Conservation (phyloP, 331 rosid species). For the Quercus tomentella region DNA sequence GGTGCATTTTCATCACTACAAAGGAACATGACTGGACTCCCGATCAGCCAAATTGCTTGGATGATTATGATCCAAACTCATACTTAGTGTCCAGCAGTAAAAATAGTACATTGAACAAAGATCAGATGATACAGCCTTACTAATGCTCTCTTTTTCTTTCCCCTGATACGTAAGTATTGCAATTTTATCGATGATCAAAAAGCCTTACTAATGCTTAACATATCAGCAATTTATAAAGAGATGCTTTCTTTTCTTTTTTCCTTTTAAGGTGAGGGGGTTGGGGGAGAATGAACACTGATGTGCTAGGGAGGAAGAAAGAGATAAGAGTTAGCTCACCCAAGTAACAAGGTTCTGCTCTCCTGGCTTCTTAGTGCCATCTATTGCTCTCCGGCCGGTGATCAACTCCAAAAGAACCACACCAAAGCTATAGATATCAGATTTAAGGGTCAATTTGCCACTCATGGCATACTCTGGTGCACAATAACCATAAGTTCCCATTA, state of each 20-base stretch:
- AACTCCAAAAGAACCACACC: constrained; percentile 95
- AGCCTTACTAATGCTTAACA: not conserved
- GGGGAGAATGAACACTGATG: not conserved
- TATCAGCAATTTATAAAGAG: not conserved
- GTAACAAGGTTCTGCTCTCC: constrained; percentile 87
- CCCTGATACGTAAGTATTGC: too few relatives aligned
- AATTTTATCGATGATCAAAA: too few relatives aligned
- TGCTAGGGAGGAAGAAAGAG: not conserved
- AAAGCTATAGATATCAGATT: constrained; percentile 89
- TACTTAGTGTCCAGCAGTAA: not conserved
- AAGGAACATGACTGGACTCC: not conserved
- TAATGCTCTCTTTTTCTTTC: too few relatives aligned
- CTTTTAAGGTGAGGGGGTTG: not conserved
- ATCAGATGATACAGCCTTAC: not conserved
- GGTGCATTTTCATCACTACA: not conserved
- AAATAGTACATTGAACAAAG: not conserved
- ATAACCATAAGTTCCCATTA: constrained; percentile 93
- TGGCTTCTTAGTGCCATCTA: constrained; percentile 50
- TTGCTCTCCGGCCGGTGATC: constrained; percentile 85
- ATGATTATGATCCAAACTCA: not conserved
- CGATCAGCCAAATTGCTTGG: not conserved
- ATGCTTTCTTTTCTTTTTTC: not conserved
- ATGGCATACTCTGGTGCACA: constrained; percentile 95
- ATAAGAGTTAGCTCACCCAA: constrained; percentile 55
- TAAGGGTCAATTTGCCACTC: constrained; percentile 89